phyloP scores from a whole-genome alignment of 2,329 filamentous ascomycete genomes.

The Fusarium stilboides region DNA sequence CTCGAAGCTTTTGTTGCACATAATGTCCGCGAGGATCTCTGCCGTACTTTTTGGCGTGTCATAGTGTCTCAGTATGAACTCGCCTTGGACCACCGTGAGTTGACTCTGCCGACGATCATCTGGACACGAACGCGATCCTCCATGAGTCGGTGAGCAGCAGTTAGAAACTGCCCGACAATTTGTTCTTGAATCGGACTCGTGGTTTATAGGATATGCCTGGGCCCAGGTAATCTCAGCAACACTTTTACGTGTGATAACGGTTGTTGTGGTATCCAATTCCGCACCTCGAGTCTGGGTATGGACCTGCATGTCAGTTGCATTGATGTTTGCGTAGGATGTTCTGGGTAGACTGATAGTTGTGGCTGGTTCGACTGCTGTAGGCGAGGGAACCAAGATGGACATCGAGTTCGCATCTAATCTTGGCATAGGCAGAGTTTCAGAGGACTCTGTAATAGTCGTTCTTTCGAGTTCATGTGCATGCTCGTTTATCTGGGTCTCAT shows the following conservation, averaged over 20 bases:
- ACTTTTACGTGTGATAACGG: constrained; percentile 51
- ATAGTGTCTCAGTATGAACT: constrained; percentile 45
- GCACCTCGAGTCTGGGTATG: constrained; percentile 40
- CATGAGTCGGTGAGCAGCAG: constrained; percentile 39
- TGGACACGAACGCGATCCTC: constrained; percentile 14
- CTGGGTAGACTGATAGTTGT: constrained; percentile 55
- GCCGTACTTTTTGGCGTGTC: constrained; percentile 34
- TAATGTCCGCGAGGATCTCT: constrained; percentile 41
- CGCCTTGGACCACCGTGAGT: constrained; percentile 8
- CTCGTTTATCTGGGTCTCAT: constrained; percentile 29
- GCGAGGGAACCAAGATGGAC: constrained; percentile 47
- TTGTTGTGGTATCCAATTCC: constrained; percentile 46
- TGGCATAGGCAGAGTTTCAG: constrained; percentile 27
- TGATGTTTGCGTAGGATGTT: constrained; percentile 51
- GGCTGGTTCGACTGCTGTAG: constrained; percentile 50
- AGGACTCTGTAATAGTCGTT: constrained; percentile 15
- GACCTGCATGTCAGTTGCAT: constrained; percentile 41
- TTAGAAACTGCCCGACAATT: constrained; percentile 41
- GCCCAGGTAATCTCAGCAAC: constrained; percentile 53
- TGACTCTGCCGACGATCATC: constrained; percentile 37
- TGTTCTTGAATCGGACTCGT: constrained; percentile 4
- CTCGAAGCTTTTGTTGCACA: constrained; percentile 36
- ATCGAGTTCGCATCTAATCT: constrained; percentile 42
- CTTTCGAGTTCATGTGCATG: constrained; percentile 4
- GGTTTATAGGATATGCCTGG: constrained; percentile 21